Base-by-base conservation (phyloP, 805 yeast genomes). In the Sugiyamaella floridensis region DNA sequence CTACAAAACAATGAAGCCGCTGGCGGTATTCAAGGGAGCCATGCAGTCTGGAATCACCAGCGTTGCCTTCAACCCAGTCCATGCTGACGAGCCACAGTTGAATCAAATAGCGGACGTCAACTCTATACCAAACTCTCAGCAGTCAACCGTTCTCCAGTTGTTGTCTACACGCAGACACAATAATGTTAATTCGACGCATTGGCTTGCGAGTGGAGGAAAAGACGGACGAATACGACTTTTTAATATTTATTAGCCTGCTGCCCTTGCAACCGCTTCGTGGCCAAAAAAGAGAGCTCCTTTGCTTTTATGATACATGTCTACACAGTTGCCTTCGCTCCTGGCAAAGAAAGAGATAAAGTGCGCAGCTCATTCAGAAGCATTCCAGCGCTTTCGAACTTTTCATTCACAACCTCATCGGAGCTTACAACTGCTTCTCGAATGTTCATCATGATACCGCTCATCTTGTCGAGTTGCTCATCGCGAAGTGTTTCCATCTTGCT, bases 161-260 rank as follows among this genome's bases (percentile, higher is more conserved):
- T 7, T 32, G 32, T 22, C 20, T 9, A 42, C 5, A 34, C 61
- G 12, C 43, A 15, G 4, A 47, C 51, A 19, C 41, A 48, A 37
- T 34, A 46, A 42, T 40, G 44, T 34, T 43, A 47, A 16, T 9
- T 29, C 26, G n/a, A 29, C 50, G 12, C 60, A 65, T 45, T 65
- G 74, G 60, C 55, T 79, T 1, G 75, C 79, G 4, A 72, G 74
- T 1, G 85, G 80, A 0, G 80, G 76, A 46, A 78, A 76, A 48
- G 84, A 81, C 56, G 84, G 85, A 2, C 69, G 80, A 2, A 68
- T 81, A 1, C 71, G 70, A 11, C 63, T 78, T 10, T 76, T 73
- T 61, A 58, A 60, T n/a, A 50, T 62, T 12, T 54, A 56, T 45
- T 56, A 43, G 49, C 12, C 9, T 20, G 8, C 22, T 22, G 6